Base-by-base conservation (phyloP, 2,329 filamentous ascomycete genomes). In the Penicillium aurantiogriseum region DNA sequence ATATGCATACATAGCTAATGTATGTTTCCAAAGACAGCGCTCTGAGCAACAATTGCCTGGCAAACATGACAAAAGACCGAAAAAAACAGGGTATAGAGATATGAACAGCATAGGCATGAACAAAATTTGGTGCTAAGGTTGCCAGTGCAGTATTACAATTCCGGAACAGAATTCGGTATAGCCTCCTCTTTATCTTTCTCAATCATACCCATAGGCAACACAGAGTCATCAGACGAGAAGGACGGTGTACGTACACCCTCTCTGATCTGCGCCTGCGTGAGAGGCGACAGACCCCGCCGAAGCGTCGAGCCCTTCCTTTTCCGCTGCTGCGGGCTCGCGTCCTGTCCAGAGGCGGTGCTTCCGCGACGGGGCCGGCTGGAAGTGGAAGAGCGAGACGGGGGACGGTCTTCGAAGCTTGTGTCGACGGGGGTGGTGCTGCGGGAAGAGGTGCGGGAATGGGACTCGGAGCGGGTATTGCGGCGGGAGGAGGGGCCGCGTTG, bases 361-460 rank as follows among this genome's bases (percentile, higher is more conserved):
- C 74, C 69, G 27, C 75, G 69, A 19, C 75, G 73, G 25, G 70
- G 67, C 50, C 71, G 69, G 40, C 69, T 65, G 15, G 67, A 64
- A 33, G 64, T 60, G 6, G 72, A 72, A 17, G 70, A 73, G 31
- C 68, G 65, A 2, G 69, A 71, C 2, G 69, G 67, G n/a, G 69
- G 69, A n/a, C 72, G 69, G 21, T 77, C 75, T 10, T 56, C 74
- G 9, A 52, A 59, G 63, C 73, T 67, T 13, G 71, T 52, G 63
- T 76, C 69, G 19, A 73, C 60, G 29, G 72, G 70, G 31, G 76
- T 78, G 27, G 70, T 74, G 59, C 76, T 77, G 42, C 76, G 76
- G 31, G 77, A 79, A 3, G 75, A 73, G 8, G 71, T 76, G 17
- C 75, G 71, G 1, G 76, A 78, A 52, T 76, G 72, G 10, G 63